Evolutionary conservation across 805 yeast genomes (phyloP).

Genomic region (Blastobotrys peoriensis): DNA sequence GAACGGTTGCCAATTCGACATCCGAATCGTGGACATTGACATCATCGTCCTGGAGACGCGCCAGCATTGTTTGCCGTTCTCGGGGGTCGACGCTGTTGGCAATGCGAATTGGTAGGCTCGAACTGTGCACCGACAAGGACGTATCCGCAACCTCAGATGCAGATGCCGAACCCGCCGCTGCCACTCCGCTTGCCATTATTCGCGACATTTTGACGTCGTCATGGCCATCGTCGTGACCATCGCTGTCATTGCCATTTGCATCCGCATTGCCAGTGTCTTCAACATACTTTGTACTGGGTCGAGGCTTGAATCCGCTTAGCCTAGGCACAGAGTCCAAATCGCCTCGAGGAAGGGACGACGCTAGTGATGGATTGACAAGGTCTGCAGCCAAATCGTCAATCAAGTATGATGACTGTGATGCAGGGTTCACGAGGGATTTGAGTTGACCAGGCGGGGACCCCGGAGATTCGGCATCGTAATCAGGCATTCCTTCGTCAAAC

Average conservation of each 20-base stretch:
- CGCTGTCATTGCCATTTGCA: background rate
- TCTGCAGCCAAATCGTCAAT: background rate
- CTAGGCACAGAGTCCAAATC: background rate
- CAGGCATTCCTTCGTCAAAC: slow-evolving; percentile 4
- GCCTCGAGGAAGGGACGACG: slow-evolving; percentile 1
- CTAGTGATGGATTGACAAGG: slow-evolving; percentile 1
- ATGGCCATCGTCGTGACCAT: background rate
- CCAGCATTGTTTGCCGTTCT: background rate
- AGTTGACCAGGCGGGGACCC: background rate
- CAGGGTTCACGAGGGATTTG: background rate
- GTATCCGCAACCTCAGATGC: background rate
- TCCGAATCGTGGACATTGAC: background rate
- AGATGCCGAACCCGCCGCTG: background rate
- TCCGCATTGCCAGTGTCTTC: background rate
- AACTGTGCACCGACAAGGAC: background rate
- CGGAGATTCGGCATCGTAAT: background rate
- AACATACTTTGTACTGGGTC: slow-evolving; percentile 3
- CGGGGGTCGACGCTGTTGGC: background rate
- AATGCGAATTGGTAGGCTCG: slow-evolving; percentile 1
- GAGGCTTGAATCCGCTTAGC: slow-evolving; percentile 6
- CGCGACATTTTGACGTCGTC: background rate
- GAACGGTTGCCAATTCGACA: background rate
- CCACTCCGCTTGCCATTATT: background rate
- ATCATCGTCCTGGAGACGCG: background rate
- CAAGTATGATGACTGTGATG: background rate